Evolutionary conservation across 192 early-diverging fungal species (phyloP), one percentile per base, ranked within the genome.

Genomic region (Coemansia sp.): DNA sequence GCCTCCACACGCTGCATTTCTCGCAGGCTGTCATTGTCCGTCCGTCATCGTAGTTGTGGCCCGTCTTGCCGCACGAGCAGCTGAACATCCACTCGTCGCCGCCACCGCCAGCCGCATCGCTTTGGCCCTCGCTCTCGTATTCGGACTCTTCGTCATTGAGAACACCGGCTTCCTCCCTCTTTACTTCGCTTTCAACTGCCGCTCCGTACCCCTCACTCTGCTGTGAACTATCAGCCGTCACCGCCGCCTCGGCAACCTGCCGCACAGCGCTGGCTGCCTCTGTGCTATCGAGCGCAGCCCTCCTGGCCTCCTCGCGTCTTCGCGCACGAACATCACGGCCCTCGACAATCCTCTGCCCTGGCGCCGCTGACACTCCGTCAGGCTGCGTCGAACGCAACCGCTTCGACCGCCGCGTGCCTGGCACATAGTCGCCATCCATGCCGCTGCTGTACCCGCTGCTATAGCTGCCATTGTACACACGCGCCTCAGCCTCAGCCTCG

Each of bases 11-110:
- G 9, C 24, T 36, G 60, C 76, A 78, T 23, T 51, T 20, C 52
- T 78, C 76, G 48, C 76, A 78, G 1, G 71, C 71, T 5, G 76
- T 78, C 76, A 78, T 78, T 18, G 76, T 62, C 16, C 76, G 66
- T 51, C 76, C 76, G 26, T 78, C 76, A 53, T 78, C 76, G 55
- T 68, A 73, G 70, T 78, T 73, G 18, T 58, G 64, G 20, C 76
- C 76, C 4, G 43, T 6, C 44, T 62, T 69, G 35, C 76, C 76
- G 34, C 76, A 78, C 21, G 63, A 51, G 41, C 76, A 78, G 44
- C 34, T 62, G 38, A 78, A 78, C 76, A 73, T 73, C 76, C 76
- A 78, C 45, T 69, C 63, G 1, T 76, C 75, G 3, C 14, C 53
- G n/a, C n/a, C n/a, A n/a, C n/a, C n/a, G n/a, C 16, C 12, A 8